Evolutionary conservation across 2,329 filamentous ascomycete genomes (phyloP).

Genomic region (Penicillium sp.): DNA sequence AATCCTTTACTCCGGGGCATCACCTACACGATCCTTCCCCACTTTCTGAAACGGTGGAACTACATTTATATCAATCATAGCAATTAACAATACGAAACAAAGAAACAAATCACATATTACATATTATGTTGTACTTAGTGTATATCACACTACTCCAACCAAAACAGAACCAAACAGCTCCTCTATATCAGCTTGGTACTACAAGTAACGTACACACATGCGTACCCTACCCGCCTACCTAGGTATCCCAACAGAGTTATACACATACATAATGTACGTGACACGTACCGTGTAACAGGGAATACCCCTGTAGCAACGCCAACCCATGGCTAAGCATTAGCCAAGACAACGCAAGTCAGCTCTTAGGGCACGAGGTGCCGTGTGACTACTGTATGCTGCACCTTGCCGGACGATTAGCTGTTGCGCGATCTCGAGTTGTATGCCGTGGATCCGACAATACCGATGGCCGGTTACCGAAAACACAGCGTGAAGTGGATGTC

Average conservation of each 20-base stretch:
- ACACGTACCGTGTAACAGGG: not conserved
- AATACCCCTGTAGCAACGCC: not conserved
- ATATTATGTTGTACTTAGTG: not conserved
- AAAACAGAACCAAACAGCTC: not conserved
- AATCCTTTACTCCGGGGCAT: not conserved
- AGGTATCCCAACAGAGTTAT: not conserved
- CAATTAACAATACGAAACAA: not conserved
- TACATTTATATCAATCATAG: not conserved
- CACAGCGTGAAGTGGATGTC: not conserved
- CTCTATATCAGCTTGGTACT: not conserved
- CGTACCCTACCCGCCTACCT: not conserved
- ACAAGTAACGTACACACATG: not conserved
- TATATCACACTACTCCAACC: not conserved
- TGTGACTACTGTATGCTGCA: conserved; percentile 1
- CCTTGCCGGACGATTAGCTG: not conserved
- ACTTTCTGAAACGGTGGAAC: not conserved
- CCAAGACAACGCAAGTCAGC: conserved; percentile 1
- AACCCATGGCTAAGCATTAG: conserved; percentile 8
- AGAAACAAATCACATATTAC: not conserved
- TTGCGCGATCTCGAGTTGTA: not conserved
- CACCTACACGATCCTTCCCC: not conserved
- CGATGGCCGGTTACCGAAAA: not conserved
- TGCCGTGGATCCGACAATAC: not conserved
- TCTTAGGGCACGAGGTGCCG: not conserved
- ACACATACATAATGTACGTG: not conserved